Evolutionary conservation across 371 early-diverging fungal species (phyloP).

Genomic region (Massospora cicadina): DNA sequence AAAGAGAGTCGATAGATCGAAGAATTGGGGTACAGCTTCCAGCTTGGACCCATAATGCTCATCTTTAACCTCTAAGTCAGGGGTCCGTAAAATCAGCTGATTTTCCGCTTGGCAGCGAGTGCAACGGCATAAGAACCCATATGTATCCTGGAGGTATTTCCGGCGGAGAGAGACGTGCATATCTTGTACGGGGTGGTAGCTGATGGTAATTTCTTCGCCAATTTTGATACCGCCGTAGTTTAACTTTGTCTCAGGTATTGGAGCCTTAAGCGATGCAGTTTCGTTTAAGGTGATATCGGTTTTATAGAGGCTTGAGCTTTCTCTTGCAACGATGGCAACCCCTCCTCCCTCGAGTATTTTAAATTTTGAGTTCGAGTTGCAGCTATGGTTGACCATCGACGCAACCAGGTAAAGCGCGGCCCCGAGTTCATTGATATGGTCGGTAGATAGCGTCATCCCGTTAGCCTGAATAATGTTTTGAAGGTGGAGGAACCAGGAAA

Average conservation of each 20-base stretch:
- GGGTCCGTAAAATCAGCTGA: not conserved
- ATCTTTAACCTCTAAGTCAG: not conserved
- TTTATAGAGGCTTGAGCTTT: not conserved
- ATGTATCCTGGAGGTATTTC: not conserved
- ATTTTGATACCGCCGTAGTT: not conserved
- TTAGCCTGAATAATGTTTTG: not conserved
- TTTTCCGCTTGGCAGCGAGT: not conserved
- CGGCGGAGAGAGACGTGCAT: not conserved
- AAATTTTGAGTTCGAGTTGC: slow-evolving; percentile 4
- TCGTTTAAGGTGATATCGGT: too few species aligned
- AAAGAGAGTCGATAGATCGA: slow-evolving; percentile 4
- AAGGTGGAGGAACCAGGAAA: not conserved
- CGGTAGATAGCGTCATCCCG: not conserved
- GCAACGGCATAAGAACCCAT: not conserved
- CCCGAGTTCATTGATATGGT: slow-evolving; percentile 2
- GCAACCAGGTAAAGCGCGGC: not conserved
- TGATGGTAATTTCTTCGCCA: not conserved
- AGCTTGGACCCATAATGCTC: not conserved
- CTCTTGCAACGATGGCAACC: not conserved
- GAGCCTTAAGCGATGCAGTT: too few species aligned
- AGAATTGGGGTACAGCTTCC: not conserved
- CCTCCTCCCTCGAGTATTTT: not conserved
- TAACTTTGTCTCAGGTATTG: too few species aligned
- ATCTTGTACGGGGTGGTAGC: not conserved
- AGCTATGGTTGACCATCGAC: slow-evolving; percentile 1